Evolutionary conservation across 2,329 filamentous ascomycete species (phyloP).

Genomic region (Fusarium brachygibbosum): DNA sequence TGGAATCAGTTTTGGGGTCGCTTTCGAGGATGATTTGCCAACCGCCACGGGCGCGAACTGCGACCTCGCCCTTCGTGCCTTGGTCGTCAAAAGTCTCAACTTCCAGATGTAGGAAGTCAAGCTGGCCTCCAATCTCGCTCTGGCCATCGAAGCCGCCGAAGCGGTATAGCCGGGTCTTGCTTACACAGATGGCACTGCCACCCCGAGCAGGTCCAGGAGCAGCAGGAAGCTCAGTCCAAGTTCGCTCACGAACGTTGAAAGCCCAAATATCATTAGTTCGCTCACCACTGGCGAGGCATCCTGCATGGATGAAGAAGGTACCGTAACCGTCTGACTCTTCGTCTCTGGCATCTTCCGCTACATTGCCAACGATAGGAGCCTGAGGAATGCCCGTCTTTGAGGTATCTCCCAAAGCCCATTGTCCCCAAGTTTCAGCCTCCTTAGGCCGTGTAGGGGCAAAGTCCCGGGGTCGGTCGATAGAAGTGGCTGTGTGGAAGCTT

Average conservation of each 20-base stretch:
- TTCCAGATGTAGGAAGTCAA: conserved; percentile 75
- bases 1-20: conserved; percentile 51
- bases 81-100: conserved; percentile 69
- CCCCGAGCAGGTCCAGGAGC: conserved; percentile 77
- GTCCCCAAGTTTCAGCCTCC: conserved; percentile 63
- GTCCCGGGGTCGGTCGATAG: conserved; percentile 69
- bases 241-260: conserved; percentile 74
- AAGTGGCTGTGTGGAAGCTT: conserved; percentile 76
- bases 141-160: conserved; percentile 85
- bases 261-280: conserved; percentile 80
- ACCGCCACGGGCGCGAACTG: conserved; percentile 62
- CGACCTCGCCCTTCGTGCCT: conserved; percentile 63
- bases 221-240: conserved; percentile 76
- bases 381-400: conserved; percentile 70
- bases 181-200: conserved; percentile 76
- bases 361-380: conserved; percentile 68
- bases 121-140: conserved; percentile 75
- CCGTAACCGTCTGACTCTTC: conserved; percentile 73
- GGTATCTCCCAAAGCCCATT: conserved; percentile 69
- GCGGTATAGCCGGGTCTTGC: conserved; percentile 75
- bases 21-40: conserved; percentile 68
- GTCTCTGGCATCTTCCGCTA: conserved; percentile 70
- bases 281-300: conserved; percentile 74
- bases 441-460: conserved; percentile 56
- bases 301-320: conserved; percentile 82